Base-by-base conservation (phyloP, 2,329 filamentous ascomycete species). In the Colletotrichum chrysophilum region DNA sequence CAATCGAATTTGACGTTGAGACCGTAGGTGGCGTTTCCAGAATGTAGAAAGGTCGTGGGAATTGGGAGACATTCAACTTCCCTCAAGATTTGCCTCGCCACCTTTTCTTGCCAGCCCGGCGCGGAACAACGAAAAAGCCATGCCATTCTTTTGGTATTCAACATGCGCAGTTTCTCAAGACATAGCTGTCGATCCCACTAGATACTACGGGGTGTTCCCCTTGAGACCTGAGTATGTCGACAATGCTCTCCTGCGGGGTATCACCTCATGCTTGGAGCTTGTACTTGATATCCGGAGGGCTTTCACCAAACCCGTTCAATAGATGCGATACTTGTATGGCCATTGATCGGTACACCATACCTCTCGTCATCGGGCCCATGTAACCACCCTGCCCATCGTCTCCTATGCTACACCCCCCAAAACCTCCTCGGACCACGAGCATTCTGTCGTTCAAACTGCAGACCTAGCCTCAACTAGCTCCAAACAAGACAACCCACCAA, bases 121-220 rank as follows among this genome's bases (percentile, higher is more conserved):
- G 0, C 18, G 38, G 9, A 0, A 48, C 10, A 48, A 48, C 18
- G 5, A n/a, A 0, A 10, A 48, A n/a, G 0, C 38, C 10, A 3
- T n/a, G 38, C 9, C 38, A 48, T n/a, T 7, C 3, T 0, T n/a
- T 48, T 12, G 38, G 1, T 21, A 48, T 12, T 48, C 18, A 43
- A 18, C 9, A 43, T n/a, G 16, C 8, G 4, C 0, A 43, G 18
- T 18, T 18, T 3, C 18, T 43, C 36, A 38, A n/a, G 38, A 43
- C 16, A 0, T 0, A 3, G 16, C 16, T 43, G 14, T 43, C 36
- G 36, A n/a, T 43, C 36, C 10, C 2, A 43, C 18, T 43, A 43
- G 38, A n/a, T 43, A 18, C 38, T n/a, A 16, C 38, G 38, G 38
- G 18, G 38, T 43, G 18, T n/a, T 43, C 5, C 38, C 38, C 38